phyloP scores from a whole-genome alignment of 148 eudicot species.

The Drosera capensis region DNA sequence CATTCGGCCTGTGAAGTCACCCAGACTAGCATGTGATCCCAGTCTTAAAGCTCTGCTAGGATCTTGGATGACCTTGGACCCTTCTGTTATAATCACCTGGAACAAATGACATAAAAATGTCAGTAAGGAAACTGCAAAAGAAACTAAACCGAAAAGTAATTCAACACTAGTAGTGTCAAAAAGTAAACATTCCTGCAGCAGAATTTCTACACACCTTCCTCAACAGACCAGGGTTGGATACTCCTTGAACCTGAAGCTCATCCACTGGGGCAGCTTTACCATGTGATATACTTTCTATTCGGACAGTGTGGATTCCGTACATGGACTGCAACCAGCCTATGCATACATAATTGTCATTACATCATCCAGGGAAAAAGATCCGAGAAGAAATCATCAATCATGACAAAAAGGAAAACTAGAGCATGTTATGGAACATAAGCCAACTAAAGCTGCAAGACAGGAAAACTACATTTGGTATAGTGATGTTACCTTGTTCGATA shows the following conservation, averaged over 20 bases:
- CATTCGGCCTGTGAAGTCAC: constrained; percentile 20
- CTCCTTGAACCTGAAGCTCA: constrained; percentile 72
- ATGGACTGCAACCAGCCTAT: constrained; percentile 67
- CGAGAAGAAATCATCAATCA: too few species aligned
- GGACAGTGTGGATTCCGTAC: constrained; percentile 58
- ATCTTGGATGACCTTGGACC: constrained; percentile 55
- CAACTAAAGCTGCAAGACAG: too few species aligned
- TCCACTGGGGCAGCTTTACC: constrained; percentile 79
- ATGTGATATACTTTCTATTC: constrained; percentile 61
- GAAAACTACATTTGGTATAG: background rate
- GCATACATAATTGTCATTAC: background rate
- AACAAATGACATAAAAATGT: background rate
- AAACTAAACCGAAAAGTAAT: background rate
- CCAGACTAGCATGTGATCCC: constrained; percentile 12
- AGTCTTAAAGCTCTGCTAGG: constrained; percentile 22
- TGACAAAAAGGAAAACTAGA: too few species aligned
- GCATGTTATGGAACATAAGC: too few species aligned
- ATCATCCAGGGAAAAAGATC: background rate
- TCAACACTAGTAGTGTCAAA: background rate
- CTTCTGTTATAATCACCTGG: constrained; percentile 62
- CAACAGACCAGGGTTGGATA: constrained; percentile 44
- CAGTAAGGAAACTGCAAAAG: background rate
- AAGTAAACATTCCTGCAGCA: background rate
- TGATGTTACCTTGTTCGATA: constrained; percentile 64
- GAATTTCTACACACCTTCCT: constrained; percentile 41